Conservation (phyloP, 768 basidiomycete species). For the Dacryopinax spathularia region DNA sequence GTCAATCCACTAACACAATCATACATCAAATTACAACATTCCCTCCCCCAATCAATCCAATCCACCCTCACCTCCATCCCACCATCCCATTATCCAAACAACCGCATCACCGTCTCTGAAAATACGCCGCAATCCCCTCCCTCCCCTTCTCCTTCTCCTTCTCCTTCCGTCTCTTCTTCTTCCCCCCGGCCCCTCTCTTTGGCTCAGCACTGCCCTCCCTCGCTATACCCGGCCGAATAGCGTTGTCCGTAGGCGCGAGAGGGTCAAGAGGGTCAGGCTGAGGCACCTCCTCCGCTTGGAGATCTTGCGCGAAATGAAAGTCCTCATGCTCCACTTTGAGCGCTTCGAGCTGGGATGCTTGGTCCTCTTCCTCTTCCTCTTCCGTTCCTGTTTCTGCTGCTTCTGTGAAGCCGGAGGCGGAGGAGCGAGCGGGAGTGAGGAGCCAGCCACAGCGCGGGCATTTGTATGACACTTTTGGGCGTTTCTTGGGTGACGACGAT, state of each 20-base stretch:
- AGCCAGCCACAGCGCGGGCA: conserved; percentile 5
- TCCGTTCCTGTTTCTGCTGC: no score
- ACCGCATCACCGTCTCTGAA: conserved; percentile 15
- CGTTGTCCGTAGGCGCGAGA: conserved; percentile 19
- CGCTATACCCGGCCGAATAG: conserved; percentile 10
- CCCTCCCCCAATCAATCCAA: no score
- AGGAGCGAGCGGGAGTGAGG: not conserved
- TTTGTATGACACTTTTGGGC: conserved; percentile 22
- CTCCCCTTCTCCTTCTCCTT: conserved; percentile 16
- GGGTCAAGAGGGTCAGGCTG: conserved; percentile 14
- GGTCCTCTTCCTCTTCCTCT: conserved; percentile 3
- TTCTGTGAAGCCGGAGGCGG: no score
- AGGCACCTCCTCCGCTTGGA: conserved; percentile 36
- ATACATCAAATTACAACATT: no score
- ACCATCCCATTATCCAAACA: no score
- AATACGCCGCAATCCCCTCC: conserved; percentile 37
- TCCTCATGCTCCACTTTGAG: conserved; percentile 61
- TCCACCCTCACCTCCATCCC: no score
- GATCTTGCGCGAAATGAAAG: conserved; percentile 74
- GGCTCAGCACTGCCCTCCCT: conserved; percentile 10
- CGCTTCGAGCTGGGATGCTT: conserved; percentile 11
- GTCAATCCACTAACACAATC: no score
- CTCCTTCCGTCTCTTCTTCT: conserved; percentile 23
- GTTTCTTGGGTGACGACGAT: conserved; percentile 22
- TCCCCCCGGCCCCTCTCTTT: not conserved